These are phyloP conservation scores for Paxillus involutus DNA, from an alignment of 768 basidiomycete genomes.

Conservation along the genomic window DNA sequence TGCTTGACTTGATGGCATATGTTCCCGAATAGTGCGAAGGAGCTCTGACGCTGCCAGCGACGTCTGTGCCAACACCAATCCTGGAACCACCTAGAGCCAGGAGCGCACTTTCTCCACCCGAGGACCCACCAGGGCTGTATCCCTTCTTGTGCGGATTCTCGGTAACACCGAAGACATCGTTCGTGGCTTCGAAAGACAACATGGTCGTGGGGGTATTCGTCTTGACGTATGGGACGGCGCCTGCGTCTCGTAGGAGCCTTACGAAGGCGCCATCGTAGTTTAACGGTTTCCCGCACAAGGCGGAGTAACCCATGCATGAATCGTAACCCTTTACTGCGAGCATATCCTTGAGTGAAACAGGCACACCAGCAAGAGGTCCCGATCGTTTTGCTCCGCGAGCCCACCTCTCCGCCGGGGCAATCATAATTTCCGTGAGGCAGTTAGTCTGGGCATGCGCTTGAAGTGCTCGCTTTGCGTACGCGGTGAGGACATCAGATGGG, in stretches of 20 bases:
- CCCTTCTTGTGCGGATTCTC: constrained; percentile 59
- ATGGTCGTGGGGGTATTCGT: constrained; percentile 64
- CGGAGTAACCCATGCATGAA: constrained; percentile 58
- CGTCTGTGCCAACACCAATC: constrained; percentile 67
- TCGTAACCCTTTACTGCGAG: constrained; percentile 57
- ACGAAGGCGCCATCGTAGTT: constrained; percentile 50
- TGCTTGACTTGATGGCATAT: constrained; percentile 58
- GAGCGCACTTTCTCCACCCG: constrained; percentile 66
- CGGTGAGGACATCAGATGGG: constrained; percentile 42
- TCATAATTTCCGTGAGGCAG: constrained; percentile 68
- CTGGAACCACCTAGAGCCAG: constrained; percentile 60
- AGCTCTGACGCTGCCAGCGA: constrained; percentile 65
- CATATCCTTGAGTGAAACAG: constrained; percentile 66
- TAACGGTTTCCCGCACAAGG: constrained; percentile 44
- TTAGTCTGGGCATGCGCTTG: constrained; percentile 59
- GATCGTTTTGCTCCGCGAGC: constrained; percentile 19
- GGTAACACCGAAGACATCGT: constrained; percentile 59
- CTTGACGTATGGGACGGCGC: constrained; percentile 66
- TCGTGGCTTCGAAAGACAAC: constrained; percentile 55
- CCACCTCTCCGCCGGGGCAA: constrained; percentile 38
- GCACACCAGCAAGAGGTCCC: constrained; percentile 60
- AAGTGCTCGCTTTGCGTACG: constrained; percentile 57
- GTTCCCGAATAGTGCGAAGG: constrained; percentile 69
- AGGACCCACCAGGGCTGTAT: constrained; percentile 63
- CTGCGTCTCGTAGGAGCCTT: constrained; percentile 54